These are phyloP conservation scores for Urostyla sp. DNA, from an alignment of 73 alveolate genomes.

Conservation along the genomic window DNA sequence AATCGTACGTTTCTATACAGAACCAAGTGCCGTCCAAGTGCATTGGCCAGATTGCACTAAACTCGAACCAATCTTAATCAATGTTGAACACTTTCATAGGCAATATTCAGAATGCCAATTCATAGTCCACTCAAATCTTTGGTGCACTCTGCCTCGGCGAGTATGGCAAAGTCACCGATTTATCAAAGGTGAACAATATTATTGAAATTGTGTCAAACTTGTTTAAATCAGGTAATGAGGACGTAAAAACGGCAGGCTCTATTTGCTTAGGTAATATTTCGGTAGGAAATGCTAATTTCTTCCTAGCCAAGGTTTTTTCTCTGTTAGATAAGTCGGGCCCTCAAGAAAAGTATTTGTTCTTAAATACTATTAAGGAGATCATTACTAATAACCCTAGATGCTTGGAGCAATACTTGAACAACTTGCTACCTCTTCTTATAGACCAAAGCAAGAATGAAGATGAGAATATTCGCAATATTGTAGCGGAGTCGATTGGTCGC, in stretches of 20 bases:
- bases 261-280: slow-evolving; percentile 83
- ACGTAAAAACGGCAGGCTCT: slow-evolving; percentile 82
- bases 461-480: slow-evolving; percentile 79
- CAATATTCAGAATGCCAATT: no score
- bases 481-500: slow-evolving; percentile 86
- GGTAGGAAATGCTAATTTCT: slow-evolving; percentile 76
- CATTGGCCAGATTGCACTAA: slow-evolving; percentile 56
- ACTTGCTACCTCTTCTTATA: slow-evolving; percentile 66
- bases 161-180: slow-evolving; percentile 74
- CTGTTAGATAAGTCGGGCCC: slow-evolving; percentile 63
- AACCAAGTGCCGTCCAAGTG: slow-evolving; percentile 36
- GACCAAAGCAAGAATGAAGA: slow-evolving; percentile 77
- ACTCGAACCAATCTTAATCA: neutral
- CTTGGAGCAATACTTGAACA: slow-evolving; percentile 65
- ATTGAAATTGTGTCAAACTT: slow-evolving; percentile 55
- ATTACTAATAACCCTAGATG: slow-evolving; percentile 66
- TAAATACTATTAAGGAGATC: slow-evolving; percentile 79
- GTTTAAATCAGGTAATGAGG: slow-evolving; percentile 65
- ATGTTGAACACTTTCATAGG: slow-evolving; percentile 4
- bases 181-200: slow-evolving; percentile 25
- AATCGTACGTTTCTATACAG: slow-evolving; percentile 7
- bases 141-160: slow-evolving; percentile 82
- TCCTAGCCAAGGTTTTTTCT: slow-evolving; percentile 71
- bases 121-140: neutral
- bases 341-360: slow-evolving; percentile 63